Evolutionary conservation across 31 red algal species (phyloP).

Genomic region (Endocladia muricata): DNA sequence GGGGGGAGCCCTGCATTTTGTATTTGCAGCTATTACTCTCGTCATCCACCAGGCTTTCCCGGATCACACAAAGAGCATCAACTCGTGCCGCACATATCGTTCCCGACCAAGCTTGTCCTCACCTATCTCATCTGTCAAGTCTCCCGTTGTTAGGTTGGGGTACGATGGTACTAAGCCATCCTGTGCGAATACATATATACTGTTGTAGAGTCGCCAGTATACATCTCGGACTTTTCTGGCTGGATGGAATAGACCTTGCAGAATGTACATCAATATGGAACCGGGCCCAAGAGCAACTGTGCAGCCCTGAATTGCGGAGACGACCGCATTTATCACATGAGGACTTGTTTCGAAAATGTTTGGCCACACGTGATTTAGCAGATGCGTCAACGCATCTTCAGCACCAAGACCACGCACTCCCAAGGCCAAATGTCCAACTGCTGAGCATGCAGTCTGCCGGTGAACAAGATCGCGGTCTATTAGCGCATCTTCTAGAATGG

Average conservation of each 20-base stretch:
- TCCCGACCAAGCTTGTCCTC: conserved; percentile 24
- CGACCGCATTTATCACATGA: conserved; percentile 92
- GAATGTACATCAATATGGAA: conserved; percentile 65
- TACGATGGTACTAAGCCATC: conserved; percentile 65
- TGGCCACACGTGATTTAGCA: conserved; percentile 94
- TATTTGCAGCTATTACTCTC: too few relatives aligned
- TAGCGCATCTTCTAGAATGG: conserved; percentile 88
- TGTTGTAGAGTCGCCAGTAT: conserved; percentile 89
- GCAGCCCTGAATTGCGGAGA: conserved; percentile 75
- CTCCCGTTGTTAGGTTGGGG: conserved; percentile 33
- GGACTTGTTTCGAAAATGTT: conserved; percentile 88
- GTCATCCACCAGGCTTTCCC: too few relatives aligned
- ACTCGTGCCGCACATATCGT: conserved; percentile 39
- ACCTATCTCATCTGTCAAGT: conserved; percentile 15
- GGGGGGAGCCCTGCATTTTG: too few relatives aligned
- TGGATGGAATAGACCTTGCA: conserved; percentile 94
- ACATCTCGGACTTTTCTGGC: conserved; percentile 78
- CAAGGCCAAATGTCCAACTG: conserved; percentile 90
- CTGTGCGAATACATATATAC: conserved; percentile 67
- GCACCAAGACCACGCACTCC: conserved; percentile 80
- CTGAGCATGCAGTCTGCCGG: conserved; percentile 89
- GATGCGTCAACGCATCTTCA: conserved; percentile 89
- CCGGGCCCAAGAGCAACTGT: conserved; percentile 77
- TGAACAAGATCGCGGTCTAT: conserved; percentile 92
- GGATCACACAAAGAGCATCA: too few relatives aligned